These are phyloP conservation scores for Kodamaea laetipori DNA, from an alignment of 805 yeast species.

Conservation along the genomic window DNA sequence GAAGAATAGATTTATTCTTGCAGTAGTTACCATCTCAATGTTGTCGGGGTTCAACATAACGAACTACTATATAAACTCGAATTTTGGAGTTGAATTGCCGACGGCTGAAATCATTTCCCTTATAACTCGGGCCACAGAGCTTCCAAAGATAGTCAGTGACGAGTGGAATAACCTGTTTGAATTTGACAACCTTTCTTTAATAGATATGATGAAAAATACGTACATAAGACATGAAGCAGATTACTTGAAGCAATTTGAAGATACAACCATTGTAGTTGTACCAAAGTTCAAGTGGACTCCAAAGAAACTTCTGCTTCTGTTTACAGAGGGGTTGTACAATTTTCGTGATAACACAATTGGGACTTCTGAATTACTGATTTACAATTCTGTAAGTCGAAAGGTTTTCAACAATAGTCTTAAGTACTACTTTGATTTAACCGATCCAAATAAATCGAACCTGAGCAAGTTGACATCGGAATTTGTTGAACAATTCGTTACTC, in stretches of 20 bases:
- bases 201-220: slow-evolving; percentile 17
- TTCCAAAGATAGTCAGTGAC: not conserved
- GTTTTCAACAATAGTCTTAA: not conserved
- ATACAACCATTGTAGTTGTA: slow-evolving; percentile 21
- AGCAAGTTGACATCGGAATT: not conserved
- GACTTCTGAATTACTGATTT: not conserved
- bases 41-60: not conserved
- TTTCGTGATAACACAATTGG: not conserved
- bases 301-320: slow-evolving; percentile 7
- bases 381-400: not conserved
- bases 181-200: slow-evolving; percentile 7
- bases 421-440: not conserved
- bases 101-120: slow-evolving; percentile 2
- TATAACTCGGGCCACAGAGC: not conserved
- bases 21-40: not conserved
- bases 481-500: not conserved
- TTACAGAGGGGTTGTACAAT: slow-evolving; percentile 17
- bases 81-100: not conserved
- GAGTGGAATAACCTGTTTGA: not conserved
- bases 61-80: not conserved
- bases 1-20: not conserved
- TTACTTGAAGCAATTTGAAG: slow-evolving; percentile 15
- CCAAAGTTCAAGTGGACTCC: slow-evolving; percentile 20
- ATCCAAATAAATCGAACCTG: not conserved
- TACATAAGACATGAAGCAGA: slow-evolving; percentile 24